Evolutionary conservation across 495 filamentous ascomycete genomes (phyloP).

Genomic region (Trichoderma asperelloides): DNA sequence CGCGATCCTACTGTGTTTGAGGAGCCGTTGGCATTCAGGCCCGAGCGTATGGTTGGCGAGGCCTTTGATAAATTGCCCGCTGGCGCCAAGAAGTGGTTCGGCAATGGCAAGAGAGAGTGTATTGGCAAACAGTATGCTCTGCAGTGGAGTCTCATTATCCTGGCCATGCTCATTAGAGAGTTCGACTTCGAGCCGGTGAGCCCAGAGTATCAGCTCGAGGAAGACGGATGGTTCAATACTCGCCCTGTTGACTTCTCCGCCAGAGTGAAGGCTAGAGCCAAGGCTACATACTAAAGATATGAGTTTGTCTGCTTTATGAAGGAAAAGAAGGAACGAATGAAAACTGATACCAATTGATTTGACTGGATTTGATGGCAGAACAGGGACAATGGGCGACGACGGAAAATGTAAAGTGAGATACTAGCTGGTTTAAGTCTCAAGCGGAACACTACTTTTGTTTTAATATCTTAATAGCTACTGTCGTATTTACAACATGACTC

Average conservation of each 20-base stretch:
- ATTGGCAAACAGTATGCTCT: conserved; percentile 62
- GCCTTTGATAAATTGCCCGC: conserved; percentile 48
- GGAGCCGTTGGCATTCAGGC: conserved; percentile 52
- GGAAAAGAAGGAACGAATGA: not conserved
- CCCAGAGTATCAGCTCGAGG: conserved; percentile 43
- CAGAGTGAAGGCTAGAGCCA: conserved; percentile 29
- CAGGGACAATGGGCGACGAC: not conserved
- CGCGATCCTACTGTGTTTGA: conserved; percentile 59
- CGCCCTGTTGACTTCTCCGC: conserved; percentile 31
- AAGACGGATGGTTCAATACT: conserved; percentile 42
- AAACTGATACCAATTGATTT: not conserved
- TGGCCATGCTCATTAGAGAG: conserved; percentile 50
- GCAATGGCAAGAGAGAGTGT: conserved; percentile 59
- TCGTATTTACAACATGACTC: not conserved
- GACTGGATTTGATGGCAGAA: not conserved
- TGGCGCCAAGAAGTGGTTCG: conserved; percentile 60
- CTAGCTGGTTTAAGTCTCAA: not conserved
- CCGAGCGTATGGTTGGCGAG: conserved; percentile 59
- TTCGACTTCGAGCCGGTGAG: conserved; percentile 53
- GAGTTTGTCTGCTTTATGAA: too few relatives aligned
- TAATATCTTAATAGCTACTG: not conserved
- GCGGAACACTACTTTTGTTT: not conserved
- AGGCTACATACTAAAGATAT: too few relatives aligned
- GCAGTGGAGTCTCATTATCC: conserved; percentile 49
- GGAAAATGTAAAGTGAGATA: not conserved